These are phyloP conservation scores for Nakazawaea pomicola DNA, from an alignment of 805 yeast genomes.

Conservation along the genomic window DNA sequence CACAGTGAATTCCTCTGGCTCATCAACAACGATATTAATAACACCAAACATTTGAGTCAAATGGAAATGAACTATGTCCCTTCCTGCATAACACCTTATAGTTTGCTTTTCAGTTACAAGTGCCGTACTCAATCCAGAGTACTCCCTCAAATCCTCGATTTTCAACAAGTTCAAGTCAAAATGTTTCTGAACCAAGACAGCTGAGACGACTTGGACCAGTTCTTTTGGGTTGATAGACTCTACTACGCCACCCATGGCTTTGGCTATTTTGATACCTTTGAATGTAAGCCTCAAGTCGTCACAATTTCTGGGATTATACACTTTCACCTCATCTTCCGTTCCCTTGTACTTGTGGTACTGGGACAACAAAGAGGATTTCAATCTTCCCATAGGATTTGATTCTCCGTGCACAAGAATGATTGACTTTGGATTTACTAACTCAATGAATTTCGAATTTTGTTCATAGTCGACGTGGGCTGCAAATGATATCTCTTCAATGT, in stretches of 20 bases:
- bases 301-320: slow-evolving; percentile 90
- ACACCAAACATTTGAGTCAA: slow-evolving; percentile 93
- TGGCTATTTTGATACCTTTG: slow-evolving; percentile 80
- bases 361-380: slow-evolving; percentile 86
- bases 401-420: slow-evolving; percentile 97
- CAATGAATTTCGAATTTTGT: slow-evolving; percentile 89
- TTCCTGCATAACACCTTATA: slow-evolving; percentile 72
- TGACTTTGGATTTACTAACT: slow-evolving; percentile 75
- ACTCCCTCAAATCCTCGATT: slow-evolving; percentile 84
- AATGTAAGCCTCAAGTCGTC: slow-evolving; percentile 72
- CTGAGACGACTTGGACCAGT: slow-evolving; percentile 49
- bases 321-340: slow-evolving; percentile 85
- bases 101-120: slow-evolving; percentile 78
- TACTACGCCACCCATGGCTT: slow-evolving; percentile 53
- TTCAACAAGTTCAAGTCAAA: slow-evolving; percentile 82
- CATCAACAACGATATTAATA: slow-evolving; percentile 59
- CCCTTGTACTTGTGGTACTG: slow-evolving; percentile 78
- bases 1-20: slow-evolving; percentile 41
- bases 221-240: slow-evolving; percentile 31
- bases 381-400: slow-evolving; percentile 96
- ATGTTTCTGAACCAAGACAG: slow-evolving; percentile 86
- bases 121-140: slow-evolving; percentile 80
- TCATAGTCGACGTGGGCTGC: slow-evolving; percentile 99
- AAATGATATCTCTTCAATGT: slow-evolving; percentile 90
- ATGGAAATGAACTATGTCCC: slow-evolving; percentile 82